phyloP scores from a whole-genome alignment of 495 filamentous ascomycete species.

The Aspergillus taichungensis region DNA sequence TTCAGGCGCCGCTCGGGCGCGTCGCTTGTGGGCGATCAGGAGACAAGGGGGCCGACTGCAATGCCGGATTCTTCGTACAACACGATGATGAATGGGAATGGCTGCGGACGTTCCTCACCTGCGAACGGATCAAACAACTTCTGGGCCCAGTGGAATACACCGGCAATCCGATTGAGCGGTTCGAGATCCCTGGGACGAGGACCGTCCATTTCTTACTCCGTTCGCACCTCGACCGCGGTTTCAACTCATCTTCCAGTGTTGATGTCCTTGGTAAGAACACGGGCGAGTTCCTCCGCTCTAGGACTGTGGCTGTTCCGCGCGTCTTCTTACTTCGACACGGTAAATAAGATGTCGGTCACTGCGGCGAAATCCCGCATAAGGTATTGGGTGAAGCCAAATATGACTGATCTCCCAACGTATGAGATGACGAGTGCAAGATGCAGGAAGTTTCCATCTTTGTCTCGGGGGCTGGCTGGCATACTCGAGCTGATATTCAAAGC shows the following conservation, averaged over 20 bases:
- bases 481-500: no score
- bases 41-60: slow-evolving; percentile 32
- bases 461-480: no score
- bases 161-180: slow-evolving; percentile 25
- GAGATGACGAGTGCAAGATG: no score
- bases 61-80: slow-evolving; percentile 31
- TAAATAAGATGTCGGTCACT: no score
- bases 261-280: slow-evolving; percentile 39
- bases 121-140: slow-evolving; percentile 17
- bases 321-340: no score
- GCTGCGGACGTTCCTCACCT: slow-evolving; percentile 28
- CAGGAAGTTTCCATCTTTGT: no score
- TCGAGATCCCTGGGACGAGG: slow-evolving; percentile 13
- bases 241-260: slow-evolving; percentile 22
- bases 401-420: no score
- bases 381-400: no score
- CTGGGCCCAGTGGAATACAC: slow-evolving; percentile 21
- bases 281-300: slow-evolving; percentile 31
- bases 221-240: slow-evolving; percentile 34
- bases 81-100: slow-evolving; percentile 29
- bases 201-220: slow-evolving; percentile 38
- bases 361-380: no score
- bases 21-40: slow-evolving; percentile 28
- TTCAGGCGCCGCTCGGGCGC: slow-evolving; percentile 18
- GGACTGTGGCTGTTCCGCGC: slow-evolving; percentile 27